Evolutionary conservation across 148 eudicot species (phyloP), one percentile per base, ranked within the genome.

Genomic region (Nepenthes gracilis): DNA sequence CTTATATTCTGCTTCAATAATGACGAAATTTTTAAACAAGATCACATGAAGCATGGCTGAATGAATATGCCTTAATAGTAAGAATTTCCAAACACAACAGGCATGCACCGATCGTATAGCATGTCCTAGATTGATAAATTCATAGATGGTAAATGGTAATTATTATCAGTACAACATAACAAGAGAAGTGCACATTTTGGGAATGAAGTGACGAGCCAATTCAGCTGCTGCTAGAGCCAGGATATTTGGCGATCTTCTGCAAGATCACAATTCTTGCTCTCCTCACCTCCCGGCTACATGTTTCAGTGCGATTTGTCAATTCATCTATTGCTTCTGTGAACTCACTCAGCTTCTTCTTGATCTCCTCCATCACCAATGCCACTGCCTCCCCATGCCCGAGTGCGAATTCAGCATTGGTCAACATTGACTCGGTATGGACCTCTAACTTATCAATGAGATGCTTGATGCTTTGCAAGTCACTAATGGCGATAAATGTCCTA

Each of bases 191-290:
- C 45, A 23, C 23, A 23, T 23, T 0, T 23, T 23, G 23, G 23
- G 23, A 23, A 23, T 23, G 23, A 23, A 23, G 23, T 23, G 23
- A 23, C 0, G 23, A 23, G 23, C 23, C 23, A 40, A 40, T 40
- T 40, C 45, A 40, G 45, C 4, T 40, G 45, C 45, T 40, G 45
- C 45, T 40, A 8, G 62, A 47, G 45, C 45, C 1, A 1, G 62
- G 62, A 59, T 36, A 14, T 33, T 62, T 65, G 36, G 58, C 70
- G 23, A 74, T 62, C 47, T 67, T 61, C 23, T 54, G 70, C 67
- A 74, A 58, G 36, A 74, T 70, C 35, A 74, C 78, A 40, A 67
- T 66, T 66, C 78, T 65, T 1, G 74, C 78, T 59, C 58, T 73
- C 9, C 68, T 70, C 38, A 74, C 70, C 35, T 70, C 74, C 45